Conservation (phyloP, 164 flowering plant genomes). For the Vitis riparia region DNA sequence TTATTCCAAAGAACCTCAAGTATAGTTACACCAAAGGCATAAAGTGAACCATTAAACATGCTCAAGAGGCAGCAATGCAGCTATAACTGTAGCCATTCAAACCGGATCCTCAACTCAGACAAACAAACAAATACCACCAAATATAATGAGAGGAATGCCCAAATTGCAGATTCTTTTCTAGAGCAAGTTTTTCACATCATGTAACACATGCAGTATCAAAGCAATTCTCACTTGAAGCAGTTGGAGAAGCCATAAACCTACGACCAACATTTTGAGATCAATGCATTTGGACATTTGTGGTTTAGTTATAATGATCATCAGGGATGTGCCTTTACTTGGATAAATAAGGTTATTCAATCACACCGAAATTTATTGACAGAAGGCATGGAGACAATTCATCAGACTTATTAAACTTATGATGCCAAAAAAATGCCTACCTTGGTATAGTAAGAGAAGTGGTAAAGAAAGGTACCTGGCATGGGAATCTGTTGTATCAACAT, state of each 20-base stretch:
- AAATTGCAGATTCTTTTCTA: not conserved
- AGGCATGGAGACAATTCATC: slow-evolving; percentile 6
- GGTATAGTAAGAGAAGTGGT: not conserved
- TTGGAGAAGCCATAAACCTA: not conserved
- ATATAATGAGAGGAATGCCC: no score
- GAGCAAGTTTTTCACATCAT: not conserved
- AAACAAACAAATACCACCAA: not conserved
- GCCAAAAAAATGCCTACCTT: not conserved
- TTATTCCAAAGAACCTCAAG: not conserved
- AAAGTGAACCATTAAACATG: not conserved
- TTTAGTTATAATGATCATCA: not conserved
- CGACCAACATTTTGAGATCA: not conserved
- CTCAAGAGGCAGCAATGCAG: not conserved
- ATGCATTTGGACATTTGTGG: no score
- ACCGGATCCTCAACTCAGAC: not conserved
- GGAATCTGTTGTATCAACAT: slow-evolving; percentile 63
- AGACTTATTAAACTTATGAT: not conserved
- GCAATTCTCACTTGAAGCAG: not conserved
- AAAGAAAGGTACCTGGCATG: slow-evolving; percentile 50
- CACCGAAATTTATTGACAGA: not conserved
- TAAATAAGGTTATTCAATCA: not conserved
- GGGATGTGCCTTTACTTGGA: slow-evolving; percentile 8
- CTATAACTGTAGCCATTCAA: not conserved
- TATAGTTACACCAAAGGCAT: not conserved
- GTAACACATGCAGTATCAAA: not conserved